phyloP scores from a whole-genome alignment of 257 asterid species.

The Solanum ossicruentum region DNA sequence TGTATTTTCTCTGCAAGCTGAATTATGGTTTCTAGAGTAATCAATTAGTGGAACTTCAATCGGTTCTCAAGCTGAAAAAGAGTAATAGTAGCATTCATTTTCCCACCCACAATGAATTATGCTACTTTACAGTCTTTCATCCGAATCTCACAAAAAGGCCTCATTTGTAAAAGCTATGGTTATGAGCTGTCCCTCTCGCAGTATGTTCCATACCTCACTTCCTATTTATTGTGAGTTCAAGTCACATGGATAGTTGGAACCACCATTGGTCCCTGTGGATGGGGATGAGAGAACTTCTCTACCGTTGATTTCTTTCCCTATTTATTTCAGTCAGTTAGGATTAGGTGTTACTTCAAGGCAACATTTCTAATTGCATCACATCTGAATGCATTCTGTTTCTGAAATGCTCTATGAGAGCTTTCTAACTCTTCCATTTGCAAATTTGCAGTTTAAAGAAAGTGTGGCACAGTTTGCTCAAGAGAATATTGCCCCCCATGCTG shows the following conservation, averaged over 20 bases:
- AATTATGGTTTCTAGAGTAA: background rate
- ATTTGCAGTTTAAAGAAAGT: conserved; percentile 79
- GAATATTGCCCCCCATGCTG: conserved; percentile 85
- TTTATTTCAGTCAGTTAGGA: background rate
- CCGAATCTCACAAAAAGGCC: background rate
- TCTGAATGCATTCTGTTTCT: background rate
- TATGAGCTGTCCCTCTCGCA: background rate
- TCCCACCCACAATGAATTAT: background rate
- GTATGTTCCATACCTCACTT: background rate
- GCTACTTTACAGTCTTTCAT: background rate
- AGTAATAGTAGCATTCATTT: too few relatives aligned
- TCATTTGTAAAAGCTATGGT: background rate
- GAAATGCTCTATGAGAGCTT: background rate
- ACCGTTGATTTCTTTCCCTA: background rate
- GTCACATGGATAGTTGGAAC: background rate
- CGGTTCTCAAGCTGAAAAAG: too few relatives aligned
- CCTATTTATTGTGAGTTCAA: background rate
- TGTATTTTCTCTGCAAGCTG: background rate
- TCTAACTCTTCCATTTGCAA: background rate
- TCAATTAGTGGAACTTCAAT: background rate
- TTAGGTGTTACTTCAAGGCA: background rate
- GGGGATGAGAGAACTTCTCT: background rate
- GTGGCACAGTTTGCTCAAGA: conserved; percentile 91
- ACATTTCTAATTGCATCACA: background rate
- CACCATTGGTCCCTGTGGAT: background rate